Evolutionary conservation across 306 rosid species (phyloP).

Genomic region (Begonia loranthoides): DNA sequence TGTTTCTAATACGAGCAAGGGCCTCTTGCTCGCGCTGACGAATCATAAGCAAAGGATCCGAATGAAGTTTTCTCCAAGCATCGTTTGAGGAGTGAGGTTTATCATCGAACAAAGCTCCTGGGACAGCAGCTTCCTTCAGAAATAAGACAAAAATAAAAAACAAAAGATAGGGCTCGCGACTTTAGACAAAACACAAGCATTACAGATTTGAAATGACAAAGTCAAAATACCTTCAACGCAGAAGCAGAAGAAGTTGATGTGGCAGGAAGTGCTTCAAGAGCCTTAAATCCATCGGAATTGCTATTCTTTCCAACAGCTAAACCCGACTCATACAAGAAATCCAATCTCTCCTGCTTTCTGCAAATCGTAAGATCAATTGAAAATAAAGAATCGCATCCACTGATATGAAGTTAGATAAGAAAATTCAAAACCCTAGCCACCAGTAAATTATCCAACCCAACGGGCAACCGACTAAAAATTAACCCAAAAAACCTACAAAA

Average conservation of each 20-base stretch:
- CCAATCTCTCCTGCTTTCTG: conserved; percentile 87
- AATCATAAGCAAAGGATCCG: conserved; percentile 90
- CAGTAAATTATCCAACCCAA: too few relatives aligned
- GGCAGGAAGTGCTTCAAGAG: conserved; percentile 58
- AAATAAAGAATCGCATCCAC: too few relatives aligned
- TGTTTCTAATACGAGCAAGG: conserved; percentile 61
- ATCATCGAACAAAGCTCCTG: conserved; percentile 83
- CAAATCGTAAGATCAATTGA: not conserved
- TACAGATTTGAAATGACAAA: too few relatives aligned
- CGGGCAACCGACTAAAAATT: too few relatives aligned
- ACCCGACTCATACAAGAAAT: conserved; percentile 82
- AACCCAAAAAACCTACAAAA: too few relatives aligned
- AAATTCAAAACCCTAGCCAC: too few relatives aligned
- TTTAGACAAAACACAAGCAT: too few relatives aligned
- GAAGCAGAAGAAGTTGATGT: conserved; percentile 23
- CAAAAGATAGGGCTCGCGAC: not conserved
- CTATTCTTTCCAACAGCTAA: conserved; percentile 56
- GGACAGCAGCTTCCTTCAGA: conserved; percentile 34
- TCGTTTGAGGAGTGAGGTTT: conserved; percentile 93
- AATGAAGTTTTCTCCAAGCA: conserved; percentile 90
- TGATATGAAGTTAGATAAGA: too few relatives aligned
- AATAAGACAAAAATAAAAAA: not conserved
- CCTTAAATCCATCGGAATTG: conserved; percentile 59
- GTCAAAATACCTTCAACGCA: not conserved
- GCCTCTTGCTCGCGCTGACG: conserved; percentile 92